Evolutionary conservation across 805 yeast genomes (phyloP).

Genomic region (Ogataea trehalophila): DNA sequence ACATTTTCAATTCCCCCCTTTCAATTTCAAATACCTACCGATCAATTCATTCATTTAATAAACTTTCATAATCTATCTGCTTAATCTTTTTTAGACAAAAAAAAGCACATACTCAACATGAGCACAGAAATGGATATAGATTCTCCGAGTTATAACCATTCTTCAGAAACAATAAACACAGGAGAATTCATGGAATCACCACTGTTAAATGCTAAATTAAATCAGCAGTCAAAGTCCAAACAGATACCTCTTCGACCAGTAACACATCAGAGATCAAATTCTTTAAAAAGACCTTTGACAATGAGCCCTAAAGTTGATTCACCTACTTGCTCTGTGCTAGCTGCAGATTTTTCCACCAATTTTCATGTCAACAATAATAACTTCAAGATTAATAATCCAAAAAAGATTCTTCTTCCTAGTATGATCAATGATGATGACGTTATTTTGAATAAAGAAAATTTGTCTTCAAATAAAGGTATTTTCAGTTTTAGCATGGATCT

Average conservation of each 20-base stretch:
- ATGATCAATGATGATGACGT: constrained; percentile 14
- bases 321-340: constrained; percentile 34
- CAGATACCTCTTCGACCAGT: constrained; percentile 2
- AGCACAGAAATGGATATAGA: constrained; percentile 22
- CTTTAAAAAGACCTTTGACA: constrained; percentile 29
- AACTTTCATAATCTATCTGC: neutral
- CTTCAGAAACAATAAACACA: constrained; percentile 5
- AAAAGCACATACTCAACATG: constrained; percentile 1
- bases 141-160: constrained; percentile 16
- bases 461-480: neutral
- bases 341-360: constrained; percentile 34
- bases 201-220: constrained; percentile 9
- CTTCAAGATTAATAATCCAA: constrained; percentile 17
- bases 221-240: neutral
- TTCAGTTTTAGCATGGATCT: neutral
- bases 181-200: constrained; percentile 22
- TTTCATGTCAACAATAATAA: constrained; percentile 29
- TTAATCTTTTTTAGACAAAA: neutral
- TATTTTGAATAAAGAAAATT: constrained; percentile 11
- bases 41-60: neutral
- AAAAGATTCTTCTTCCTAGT: constrained; percentile 19
- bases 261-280: constrained; percentile 19
- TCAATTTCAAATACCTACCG: too few species aligned
- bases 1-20: too few species aligned
- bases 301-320: constrained; percentile 34